Evolutionary conservation across 257 asterid species (phyloP).

Genomic region (Lycium ferocissimum): DNA sequence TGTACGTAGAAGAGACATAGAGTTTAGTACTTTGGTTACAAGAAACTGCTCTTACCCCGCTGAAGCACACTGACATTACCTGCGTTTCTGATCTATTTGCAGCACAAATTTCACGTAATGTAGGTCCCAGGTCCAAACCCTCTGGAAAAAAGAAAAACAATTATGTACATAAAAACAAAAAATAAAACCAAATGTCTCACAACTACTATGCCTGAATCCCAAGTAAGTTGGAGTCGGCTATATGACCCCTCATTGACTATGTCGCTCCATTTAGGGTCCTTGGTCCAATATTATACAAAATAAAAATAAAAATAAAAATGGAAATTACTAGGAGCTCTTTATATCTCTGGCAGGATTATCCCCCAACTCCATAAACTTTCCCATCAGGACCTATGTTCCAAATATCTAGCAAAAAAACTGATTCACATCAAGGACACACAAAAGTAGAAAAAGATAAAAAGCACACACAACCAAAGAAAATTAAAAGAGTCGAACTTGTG

Average conservation of each 20-base stretch:
- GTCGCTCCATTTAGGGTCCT: conserved; percentile 8
- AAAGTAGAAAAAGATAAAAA: conserved; percentile 1
- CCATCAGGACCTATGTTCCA: not conserved
- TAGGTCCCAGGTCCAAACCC: conserved; percentile 67
- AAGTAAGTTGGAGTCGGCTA: not conserved
- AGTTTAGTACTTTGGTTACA: not conserved
- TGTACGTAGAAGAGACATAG: conserved; percentile 38
- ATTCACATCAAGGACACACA: not conserved
- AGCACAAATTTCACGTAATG: conserved; percentile 89
- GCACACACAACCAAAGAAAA: not conserved
- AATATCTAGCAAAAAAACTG: not conserved
- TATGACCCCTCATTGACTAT: not conserved
- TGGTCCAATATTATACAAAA: conserved; percentile 3
- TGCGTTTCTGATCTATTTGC: conserved; percentile 92
- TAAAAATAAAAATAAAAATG: not conserved
- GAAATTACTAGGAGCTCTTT: not conserved
- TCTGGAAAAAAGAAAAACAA: conserved; percentile 47
- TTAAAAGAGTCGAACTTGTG: not conserved
- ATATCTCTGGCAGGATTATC: conserved; percentile 17
- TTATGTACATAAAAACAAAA: conserved; percentile 24
- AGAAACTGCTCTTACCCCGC: not conserved
- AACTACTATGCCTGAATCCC: not conserved
- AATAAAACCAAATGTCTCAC: conserved; percentile 29
- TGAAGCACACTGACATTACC: conserved; percentile 45
- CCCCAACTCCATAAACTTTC: not conserved